Evolutionary conservation across 768 basidiomycete genomes (phyloP).

Genomic region (Rhodotorula graminis): DNA sequence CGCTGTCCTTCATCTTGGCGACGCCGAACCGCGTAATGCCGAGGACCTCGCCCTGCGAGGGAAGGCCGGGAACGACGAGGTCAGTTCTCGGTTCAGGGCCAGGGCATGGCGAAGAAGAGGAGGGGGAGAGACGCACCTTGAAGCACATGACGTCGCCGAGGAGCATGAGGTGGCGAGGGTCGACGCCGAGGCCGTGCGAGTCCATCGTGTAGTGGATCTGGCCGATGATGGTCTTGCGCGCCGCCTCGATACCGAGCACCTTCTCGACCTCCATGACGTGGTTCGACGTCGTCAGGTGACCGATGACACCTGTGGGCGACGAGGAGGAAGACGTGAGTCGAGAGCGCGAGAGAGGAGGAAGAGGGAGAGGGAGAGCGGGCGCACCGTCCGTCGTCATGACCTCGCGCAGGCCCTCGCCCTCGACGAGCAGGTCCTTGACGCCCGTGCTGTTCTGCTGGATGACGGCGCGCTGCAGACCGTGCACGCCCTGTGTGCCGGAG

Average conservation of each 20-base stretch:
- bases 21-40: constrained; percentile 99
- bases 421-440: constrained; percentile 81
- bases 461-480: constrained; percentile 81
- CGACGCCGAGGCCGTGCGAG: constrained; percentile 95
- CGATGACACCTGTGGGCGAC: constrained; percentile 67
- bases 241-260: constrained; percentile 97
- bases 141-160: constrained; percentile 98
- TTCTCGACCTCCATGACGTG: constrained; percentile 93
- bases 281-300: constrained; percentile 86
- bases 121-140: constrained; percentile 59
- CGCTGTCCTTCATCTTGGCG: constrained; percentile 95
- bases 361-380: neutral
- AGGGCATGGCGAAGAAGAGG: too few species aligned
- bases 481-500: constrained; percentile 60
- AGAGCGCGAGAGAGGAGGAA: neutral
- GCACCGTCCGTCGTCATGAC: constrained; percentile 95
- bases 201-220: constrained; percentile 97
- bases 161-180: constrained; percentile 96
- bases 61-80: too few species aligned
- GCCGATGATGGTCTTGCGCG: constrained; percentile 85
- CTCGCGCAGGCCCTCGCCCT: constrained; percentile 92
- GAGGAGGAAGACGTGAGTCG: neutral
- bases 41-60: constrained; percentile 77
- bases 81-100: too few species aligned
- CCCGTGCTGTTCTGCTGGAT: constrained; percentile 93